Conservation (phyloP, 495 filamentous ascomycete genomes). For the Penicillium bovifimosum region DNA sequence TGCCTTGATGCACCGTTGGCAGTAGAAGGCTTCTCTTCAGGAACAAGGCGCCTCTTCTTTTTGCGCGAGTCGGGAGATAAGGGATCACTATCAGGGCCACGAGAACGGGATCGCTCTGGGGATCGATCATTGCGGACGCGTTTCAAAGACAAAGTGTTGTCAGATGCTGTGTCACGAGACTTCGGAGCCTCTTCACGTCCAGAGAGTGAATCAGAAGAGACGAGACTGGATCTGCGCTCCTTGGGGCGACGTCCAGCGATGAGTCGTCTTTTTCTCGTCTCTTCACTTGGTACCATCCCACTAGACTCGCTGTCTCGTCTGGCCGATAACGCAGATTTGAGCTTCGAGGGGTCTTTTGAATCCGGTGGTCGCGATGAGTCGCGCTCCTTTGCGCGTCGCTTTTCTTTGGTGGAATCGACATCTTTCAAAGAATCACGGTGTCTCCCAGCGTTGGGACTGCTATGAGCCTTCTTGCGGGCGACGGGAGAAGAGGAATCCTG, state of each 20-base stretch:
- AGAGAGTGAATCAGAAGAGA: constrained; percentile 41
- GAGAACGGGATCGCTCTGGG: constrained; percentile 54
- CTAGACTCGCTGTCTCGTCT: constrained; percentile 35
- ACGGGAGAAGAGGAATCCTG: constrained; percentile 47
- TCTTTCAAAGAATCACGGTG: constrained; percentile 31
- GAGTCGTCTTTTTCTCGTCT: constrained; percentile 37
- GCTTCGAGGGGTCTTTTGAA: constrained; percentile 16
- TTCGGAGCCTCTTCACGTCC: constrained; percentile 34
- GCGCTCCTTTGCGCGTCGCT: constrained; percentile 35
- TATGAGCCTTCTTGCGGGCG: constrained; percentile 36
- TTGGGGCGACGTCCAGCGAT: constrained; percentile 42
- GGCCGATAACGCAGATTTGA: constrained; percentile 20
- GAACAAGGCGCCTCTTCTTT: constrained; percentile 47
- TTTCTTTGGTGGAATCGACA: constrained; percentile 23
- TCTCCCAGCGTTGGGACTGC: constrained; percentile 27
- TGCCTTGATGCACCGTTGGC: constrained; percentile 32
- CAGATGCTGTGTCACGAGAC: constrained; percentile 27
- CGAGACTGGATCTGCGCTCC: constrained; percentile 35
- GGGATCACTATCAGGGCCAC: constrained; percentile 42
- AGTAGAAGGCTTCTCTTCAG: constrained; percentile 35
- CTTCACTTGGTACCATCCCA: constrained; percentile 28
- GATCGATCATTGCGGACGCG: constrained; percentile 62
- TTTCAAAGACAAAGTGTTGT: constrained; percentile 42
- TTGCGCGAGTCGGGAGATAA: constrained; percentile 33
- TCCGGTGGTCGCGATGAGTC: constrained; percentile 25